phyloP scores from a whole-genome alignment of 2,329 filamentous ascomycete genomes.

The Talaromyces sp. region DNA sequence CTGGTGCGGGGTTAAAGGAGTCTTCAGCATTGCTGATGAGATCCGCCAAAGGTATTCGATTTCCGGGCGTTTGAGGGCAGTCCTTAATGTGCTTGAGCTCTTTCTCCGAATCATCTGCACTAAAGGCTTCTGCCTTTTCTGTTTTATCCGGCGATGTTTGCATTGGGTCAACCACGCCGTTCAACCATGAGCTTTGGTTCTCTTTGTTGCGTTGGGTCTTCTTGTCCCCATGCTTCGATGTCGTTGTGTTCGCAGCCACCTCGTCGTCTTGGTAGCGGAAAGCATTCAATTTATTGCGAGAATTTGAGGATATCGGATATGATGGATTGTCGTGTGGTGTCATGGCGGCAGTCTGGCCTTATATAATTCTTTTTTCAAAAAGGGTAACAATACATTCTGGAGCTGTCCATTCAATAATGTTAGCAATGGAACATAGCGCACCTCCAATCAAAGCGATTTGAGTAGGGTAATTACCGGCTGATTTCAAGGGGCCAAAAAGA shows the following conservation, averaged over 20 bases:
- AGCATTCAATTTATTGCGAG: constrained; percentile 57
- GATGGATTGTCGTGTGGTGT: constrained; percentile 27
- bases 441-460: neutral
- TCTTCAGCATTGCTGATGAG: constrained; percentile 65
- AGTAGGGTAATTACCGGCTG: neutral
- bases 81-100: constrained; percentile 36
- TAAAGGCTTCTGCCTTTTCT: constrained; percentile 15
- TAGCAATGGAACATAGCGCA: constrained; percentile 10
- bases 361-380: constrained; percentile 17
- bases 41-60: constrained; percentile 62
- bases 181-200: constrained; percentile 43
- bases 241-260: constrained; percentile 13
- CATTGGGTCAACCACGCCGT: constrained; percentile 34
- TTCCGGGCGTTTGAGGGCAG: constrained; percentile 61
- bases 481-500: neutral
- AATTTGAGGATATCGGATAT: constrained; percentile 52
- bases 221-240: constrained; percentile 27
- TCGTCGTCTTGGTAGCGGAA: constrained; percentile 54
- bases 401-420: constrained; percentile 17
- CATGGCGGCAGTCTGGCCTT: constrained; percentile 26
- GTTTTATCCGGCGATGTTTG: constrained; percentile 20
- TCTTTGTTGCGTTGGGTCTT: constrained; percentile 47
- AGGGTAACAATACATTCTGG: constrained; percentile 30
- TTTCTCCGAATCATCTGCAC: constrained; percentile 20
- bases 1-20: constrained; percentile 51